These are phyloP conservation scores for Pelargonium myrrhifolium DNA, from an alignment of 441 rosid genomes.

Conservation along the genomic window DNA sequence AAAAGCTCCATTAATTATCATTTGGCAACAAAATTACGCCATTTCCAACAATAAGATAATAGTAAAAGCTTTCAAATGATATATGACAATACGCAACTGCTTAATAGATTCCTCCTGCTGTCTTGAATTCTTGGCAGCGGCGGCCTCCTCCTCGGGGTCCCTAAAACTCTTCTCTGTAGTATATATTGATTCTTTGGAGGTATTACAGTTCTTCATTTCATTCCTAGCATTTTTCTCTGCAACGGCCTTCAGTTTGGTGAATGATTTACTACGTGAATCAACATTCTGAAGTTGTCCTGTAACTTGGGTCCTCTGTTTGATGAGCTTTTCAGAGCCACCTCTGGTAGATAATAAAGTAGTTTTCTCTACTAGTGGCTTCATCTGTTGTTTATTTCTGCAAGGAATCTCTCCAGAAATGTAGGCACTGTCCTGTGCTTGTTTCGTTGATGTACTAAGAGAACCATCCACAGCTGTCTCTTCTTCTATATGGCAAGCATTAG, in stretches of 20 bases:
- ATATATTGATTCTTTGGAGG: background rate
- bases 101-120: background rate
- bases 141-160: background rate
- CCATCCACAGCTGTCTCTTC: too few species aligned
- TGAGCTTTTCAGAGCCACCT: background rate
- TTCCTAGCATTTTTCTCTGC: background rate
- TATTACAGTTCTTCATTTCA: background rate
- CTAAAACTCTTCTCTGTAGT: background rate
- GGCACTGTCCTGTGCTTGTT: too few species aligned
- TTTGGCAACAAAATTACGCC: background rate
- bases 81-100: background rate
- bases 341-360: background rate
- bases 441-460: too few species aligned
- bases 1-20: background rate
- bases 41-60: background rate
- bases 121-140: background rate
- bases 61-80: background rate
- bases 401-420: too few species aligned
- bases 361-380: background rate
- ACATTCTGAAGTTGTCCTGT: background rate
- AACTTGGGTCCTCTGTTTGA: background rate
- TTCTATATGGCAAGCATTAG: too few species aligned
- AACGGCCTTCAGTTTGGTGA: background rate
- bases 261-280: background rate
- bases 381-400: too few species aligned